Evolutionary conservation across 1,284 basidiomycete species (phyloP), one percentile per base, ranked within the genome.

Genomic region (Pseudozyma thailandica): DNA sequence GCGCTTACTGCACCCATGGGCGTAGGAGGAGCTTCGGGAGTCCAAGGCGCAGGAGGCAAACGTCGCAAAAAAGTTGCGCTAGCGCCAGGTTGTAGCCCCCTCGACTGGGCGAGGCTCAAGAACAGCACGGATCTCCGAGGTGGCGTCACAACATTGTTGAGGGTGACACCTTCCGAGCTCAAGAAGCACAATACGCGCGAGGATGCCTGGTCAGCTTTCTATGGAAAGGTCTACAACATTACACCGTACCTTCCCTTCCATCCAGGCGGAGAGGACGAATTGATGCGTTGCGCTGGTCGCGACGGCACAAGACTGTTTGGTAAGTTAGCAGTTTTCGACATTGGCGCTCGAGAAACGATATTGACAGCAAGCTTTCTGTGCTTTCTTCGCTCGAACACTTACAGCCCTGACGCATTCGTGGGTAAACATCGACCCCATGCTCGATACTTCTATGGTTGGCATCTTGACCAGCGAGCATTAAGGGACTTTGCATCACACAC

Each of bases 221-320:
- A 91, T 72, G 94, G 94, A 45, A 94, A 92, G 81, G 94, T 98
- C 21, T 98, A 98, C 85, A 97, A 98, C 83, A 91, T 98, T 46
- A 95, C 94, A 2, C 89, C 91, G 0, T 98, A 98, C 83, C 84
- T 97, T 6, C 86, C 89, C 1, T 98, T 91, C 78, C 96, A 98
- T 82, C 95, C 95, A 0, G 95, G 95, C 12, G 96, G 95, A 7
- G 92, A 91, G 84, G 90, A 90, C 74, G 93, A 98, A 81, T 85
- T 98, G 38, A 92, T 98, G 92, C 88, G 95, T n/a, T 91, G 91
- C 15, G 95, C 95, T 6, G 95, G 96, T 1, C 86, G 93, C 58
- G 96, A 98, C 81, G 94, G 94, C 13, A 93, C 93, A 1, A 90
- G 93, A 79, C 86, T 98, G 21, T 98, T 98, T 79, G 91, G 94